A percentile compares a stretch with the other conserved stretches of the same genome.
These are phyloP conservation scores for Wickerhamiella alocasiicola DNA, from an alignment of 805 yeast species.

Conservation along the genomic window DNA sequence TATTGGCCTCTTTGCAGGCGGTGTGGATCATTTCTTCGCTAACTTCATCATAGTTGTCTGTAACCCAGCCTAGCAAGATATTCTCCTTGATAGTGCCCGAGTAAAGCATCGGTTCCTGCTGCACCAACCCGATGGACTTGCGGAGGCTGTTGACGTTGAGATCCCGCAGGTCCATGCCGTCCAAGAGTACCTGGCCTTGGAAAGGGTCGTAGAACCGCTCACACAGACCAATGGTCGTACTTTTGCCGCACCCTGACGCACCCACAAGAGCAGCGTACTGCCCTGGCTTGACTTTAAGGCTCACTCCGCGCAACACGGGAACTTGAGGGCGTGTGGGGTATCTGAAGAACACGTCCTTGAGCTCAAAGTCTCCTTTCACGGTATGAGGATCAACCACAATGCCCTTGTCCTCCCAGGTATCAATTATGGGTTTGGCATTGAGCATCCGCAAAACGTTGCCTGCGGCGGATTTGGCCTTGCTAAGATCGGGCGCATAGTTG, in stretches of 20 bases:
- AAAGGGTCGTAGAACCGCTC: slow-evolving; percentile 42
- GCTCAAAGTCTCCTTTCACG: slow-evolving; percentile 40
- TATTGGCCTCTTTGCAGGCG: slow-evolving; percentile 42
- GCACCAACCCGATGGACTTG: slow-evolving; percentile 44
- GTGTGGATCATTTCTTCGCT: slow-evolving; percentile 35
- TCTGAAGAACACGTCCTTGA: slow-evolving; percentile 46
- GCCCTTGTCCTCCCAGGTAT: slow-evolving; percentile 25
- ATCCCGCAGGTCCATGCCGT: slow-evolving; percentile 38
- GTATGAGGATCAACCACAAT: slow-evolving; percentile 21
- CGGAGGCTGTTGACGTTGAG: slow-evolving; percentile 41
- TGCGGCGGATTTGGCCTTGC: slow-evolving; percentile 31
- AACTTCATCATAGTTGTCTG: slow-evolving; percentile 23
- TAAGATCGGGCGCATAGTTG: slow-evolving; percentile 34
- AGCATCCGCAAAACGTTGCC: slow-evolving; percentile 26
- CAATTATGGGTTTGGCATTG: slow-evolving; percentile 27
- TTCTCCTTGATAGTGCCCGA: slow-evolving; percentile 46
- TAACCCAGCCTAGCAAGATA: slow-evolving; percentile 36
- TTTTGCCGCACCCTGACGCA: slow-evolving; percentile 51
- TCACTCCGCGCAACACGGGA: slow-evolving; percentile 39
- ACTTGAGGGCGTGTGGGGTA: slow-evolving; percentile 51
- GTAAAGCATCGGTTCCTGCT: slow-evolving; percentile 48
- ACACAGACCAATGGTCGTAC: slow-evolving; percentile 40
- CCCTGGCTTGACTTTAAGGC: slow-evolving; percentile 37
- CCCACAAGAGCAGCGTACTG: slow-evolving; percentile 56
- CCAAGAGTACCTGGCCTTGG: slow-evolving; percentile 38